Evolutionary conservation across 345 rosid genomes (phyloP).

Genomic region (Psidium guajava): DNA sequence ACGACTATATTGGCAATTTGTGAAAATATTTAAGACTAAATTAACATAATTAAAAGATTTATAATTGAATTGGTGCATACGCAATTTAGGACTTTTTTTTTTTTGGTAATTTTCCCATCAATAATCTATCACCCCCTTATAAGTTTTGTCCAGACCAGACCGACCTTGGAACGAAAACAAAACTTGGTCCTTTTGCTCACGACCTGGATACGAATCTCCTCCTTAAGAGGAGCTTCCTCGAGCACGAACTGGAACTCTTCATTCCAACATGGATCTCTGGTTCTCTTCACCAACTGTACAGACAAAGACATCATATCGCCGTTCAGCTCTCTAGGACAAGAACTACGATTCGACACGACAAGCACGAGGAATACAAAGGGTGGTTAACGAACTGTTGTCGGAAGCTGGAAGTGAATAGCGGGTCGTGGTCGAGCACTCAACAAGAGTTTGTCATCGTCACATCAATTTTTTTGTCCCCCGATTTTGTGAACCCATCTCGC

Average conservation of each 20-base stretch:
- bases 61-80: too few species aligned
- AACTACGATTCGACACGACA: not conserved
- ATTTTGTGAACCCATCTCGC: not conserved
- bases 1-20: too few species aligned
- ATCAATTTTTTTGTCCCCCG: not conserved
- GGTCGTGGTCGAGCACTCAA: too few species aligned
- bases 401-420: not conserved
- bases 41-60: too few species aligned
- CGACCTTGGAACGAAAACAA: constrained; percentile 18
- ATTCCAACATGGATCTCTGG: constrained; percentile 40
- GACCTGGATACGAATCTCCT: constrained; percentile 29
- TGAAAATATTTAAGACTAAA: too few species aligned
- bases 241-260: constrained; percentile 43
- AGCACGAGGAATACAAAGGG: not conserved
- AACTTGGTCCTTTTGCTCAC: constrained; percentile 19
- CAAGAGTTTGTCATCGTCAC: not conserved
- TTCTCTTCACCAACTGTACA: constrained; percentile 24
- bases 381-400: not conserved
- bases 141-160: not conserved
- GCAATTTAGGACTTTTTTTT: too few species aligned
- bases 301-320: not conserved
- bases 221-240: constrained; percentile 29
- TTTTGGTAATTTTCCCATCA: too few species aligned
- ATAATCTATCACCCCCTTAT: not conserved
- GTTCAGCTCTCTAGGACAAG: not conserved